These are phyloP conservation scores for Annulohypoxylon moriforme DNA, from an alignment of 495 filamentous ascomycete genomes.

Conservation along the genomic window DNA sequence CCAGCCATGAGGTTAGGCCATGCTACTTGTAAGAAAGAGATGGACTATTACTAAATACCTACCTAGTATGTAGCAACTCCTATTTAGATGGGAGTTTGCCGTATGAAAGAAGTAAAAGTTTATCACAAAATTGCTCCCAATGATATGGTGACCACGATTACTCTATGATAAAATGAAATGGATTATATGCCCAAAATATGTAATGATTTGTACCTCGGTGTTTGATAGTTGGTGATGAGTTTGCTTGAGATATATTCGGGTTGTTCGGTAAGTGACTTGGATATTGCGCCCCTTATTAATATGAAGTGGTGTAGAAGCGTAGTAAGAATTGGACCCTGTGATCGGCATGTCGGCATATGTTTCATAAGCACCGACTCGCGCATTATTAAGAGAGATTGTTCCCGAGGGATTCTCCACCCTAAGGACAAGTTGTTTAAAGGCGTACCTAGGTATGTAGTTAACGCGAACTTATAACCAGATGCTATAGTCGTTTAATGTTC, in stretches of 20 bases:
- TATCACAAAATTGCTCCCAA: not conserved
- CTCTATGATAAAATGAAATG: not conserved
- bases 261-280: not conserved
- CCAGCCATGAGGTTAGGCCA: not conserved
- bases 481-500: not conserved
- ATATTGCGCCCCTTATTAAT: not conserved
- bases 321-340: slow-evolving; percentile 4
- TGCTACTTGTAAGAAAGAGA: not conserved
- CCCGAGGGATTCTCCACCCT: not conserved
- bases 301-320: not conserved
- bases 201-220: not conserved
- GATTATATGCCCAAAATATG: not conserved
- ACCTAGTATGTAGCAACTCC: not conserved
- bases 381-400: not conserved
- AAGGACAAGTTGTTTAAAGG: not conserved
- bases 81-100: not conserved
- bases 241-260: not conserved
- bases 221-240: not conserved
- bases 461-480: not conserved
- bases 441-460: not conserved
- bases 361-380: not conserved
- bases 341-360: not conserved
- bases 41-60: not conserved
- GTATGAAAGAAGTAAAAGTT: not conserved
- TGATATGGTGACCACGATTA: not conserved